phyloP scores from a whole-genome alignment of 768 basidiomycete species.

The Suillus subalutaceus region DNA sequence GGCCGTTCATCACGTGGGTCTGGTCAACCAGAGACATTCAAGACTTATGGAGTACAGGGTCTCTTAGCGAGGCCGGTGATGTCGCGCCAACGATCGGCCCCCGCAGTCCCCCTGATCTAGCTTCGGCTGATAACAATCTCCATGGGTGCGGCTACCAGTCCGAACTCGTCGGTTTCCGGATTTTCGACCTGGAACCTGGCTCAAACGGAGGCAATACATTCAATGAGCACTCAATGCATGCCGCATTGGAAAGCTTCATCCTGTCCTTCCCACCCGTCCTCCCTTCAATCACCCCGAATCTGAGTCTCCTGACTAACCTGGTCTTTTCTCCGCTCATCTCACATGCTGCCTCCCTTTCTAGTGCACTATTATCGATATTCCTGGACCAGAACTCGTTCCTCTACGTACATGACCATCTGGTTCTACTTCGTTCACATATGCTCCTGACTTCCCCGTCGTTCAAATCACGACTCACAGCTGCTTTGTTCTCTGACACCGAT shows the following conservation, averaged over 20 bases:
- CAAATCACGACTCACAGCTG: constrained; percentile 64
- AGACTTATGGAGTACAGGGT: constrained; percentile 41
- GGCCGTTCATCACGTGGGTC: constrained; percentile 53
- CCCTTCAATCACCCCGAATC: constrained; percentile 66
- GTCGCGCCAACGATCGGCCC: constrained; percentile 15
- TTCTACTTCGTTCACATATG: constrained; percentile 74
- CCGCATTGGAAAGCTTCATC: constrained; percentile 51
- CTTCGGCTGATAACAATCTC: background rate
- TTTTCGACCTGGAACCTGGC: constrained; percentile 75
- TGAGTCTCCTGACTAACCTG: constrained; percentile 61
- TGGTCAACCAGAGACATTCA: constrained; percentile 62
- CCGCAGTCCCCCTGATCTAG: constrained; percentile 6
- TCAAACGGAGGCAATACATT: constrained; percentile 28
- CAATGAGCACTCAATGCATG: constrained; percentile 21
- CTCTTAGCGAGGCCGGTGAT: constrained; percentile 17
- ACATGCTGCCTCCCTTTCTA: constrained; percentile 67
- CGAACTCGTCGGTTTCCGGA: constrained; percentile 47
- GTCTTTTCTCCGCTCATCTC: constrained; percentile 62
- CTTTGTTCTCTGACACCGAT: constrained; percentile 78
- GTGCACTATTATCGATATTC: constrained; percentile 67
- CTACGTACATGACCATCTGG: constrained; percentile 67
- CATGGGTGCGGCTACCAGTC: constrained; percentile 27
- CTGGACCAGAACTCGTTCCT: constrained; percentile 65
- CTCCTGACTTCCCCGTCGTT: constrained; percentile 75
- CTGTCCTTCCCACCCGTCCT: constrained; percentile 57